Percentiles rank a stretch among this genome's conserved stretches.
Conservation (phyloP, 768 basidiomycete genomes). For the Lactarius hatsudake region DNA sequence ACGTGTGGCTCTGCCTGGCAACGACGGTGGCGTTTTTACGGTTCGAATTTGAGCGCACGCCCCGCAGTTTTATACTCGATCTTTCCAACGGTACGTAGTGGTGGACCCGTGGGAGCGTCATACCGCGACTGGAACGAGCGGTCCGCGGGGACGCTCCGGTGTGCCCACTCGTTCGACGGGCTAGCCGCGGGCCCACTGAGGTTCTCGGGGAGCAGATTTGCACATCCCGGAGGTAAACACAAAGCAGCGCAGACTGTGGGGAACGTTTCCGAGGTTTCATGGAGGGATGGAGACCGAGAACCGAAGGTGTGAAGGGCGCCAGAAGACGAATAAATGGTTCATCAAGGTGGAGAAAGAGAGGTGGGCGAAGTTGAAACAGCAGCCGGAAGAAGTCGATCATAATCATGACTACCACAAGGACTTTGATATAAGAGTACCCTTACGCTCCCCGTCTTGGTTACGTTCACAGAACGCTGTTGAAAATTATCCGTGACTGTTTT, state of each 20-base stretch:
- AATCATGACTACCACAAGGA: not conserved
- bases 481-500: not conserved
- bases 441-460: slow-evolving; percentile 13
- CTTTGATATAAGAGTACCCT: not conserved
- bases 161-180: not conserved
- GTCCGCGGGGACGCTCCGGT: not conserved
- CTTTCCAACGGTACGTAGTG: not conserved
- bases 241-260: not conserved
- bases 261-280: not conserved
- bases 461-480: slow-evolving; percentile 18
- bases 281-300: not conserved
- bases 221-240: not conserved
- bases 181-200: not conserved
- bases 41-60: not conserved
- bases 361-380: not conserved
- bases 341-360: slow-evolving; percentile 10
- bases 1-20: not conserved
- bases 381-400: slow-evolving; percentile 3
- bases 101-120: not conserved
- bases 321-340: not conserved
- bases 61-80: too few species aligned
- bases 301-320: not conserved
- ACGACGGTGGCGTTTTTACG: not conserved
- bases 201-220: not conserved
- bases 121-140: not conserved